phyloP scores from a whole-genome alignment of 2,329 filamentous ascomycete species.

The Botryotinia convoluta region DNA sequence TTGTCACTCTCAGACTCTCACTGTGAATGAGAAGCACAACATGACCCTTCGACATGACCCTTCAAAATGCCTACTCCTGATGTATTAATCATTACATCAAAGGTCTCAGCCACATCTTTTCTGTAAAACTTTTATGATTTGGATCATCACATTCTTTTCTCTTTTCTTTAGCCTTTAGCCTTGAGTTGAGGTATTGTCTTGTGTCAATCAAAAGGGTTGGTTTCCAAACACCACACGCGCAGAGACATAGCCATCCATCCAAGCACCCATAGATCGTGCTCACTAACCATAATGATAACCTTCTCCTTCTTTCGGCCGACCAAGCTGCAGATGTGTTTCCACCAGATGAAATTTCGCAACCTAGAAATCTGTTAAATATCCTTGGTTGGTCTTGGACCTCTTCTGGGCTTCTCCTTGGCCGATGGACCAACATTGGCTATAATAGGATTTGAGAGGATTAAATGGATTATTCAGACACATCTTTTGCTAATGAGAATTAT shows the following conservation, averaged over 20 bases:
- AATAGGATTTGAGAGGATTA: not conserved
- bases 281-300: not conserved
- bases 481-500: not conserved
- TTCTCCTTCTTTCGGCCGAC: not conserved
- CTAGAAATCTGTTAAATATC: not conserved
- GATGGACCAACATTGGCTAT: not conserved
- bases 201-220: not conserved
- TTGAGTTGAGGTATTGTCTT: not conserved
- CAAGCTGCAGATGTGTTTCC: not conserved
- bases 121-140: not conserved
- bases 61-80: not conserved
- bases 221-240: not conserved
- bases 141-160: not conserved
- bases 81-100: not conserved
- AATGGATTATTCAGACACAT: not conserved
- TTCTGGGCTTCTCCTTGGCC: conserved; percentile 7
- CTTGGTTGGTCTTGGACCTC: not conserved
- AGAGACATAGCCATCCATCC: not conserved
- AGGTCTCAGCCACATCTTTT: not conserved
- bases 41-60: not conserved
- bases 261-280: not conserved
- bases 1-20: too few relatives aligned
- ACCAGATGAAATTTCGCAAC: not conserved
- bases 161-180: not conserved
- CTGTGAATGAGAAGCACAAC: not conserved